These are phyloP conservation scores for Venturia aucupariae DNA, from an alignment of 2,329 filamentous ascomycete genomes.

Conservation along the genomic window DNA sequence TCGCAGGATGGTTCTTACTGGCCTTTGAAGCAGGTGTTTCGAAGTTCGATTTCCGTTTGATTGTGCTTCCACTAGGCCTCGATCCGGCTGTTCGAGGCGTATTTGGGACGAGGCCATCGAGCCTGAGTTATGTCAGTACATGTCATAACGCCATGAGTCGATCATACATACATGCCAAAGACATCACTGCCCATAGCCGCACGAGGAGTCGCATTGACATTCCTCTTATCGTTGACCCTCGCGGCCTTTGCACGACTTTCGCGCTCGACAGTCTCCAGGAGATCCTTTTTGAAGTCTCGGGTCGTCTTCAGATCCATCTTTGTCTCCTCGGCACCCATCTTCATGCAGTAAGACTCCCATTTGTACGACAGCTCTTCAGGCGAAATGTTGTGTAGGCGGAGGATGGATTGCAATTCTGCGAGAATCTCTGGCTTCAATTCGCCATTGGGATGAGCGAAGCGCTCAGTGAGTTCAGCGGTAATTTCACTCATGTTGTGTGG, in stretches of 20 bases:
- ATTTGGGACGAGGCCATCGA: slow-evolving; percentile 38
- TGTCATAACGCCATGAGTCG: no score
- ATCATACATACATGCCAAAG: slow-evolving; percentile 64
- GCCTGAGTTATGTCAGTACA: slow-evolving; percentile 23
- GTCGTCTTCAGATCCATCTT: slow-evolving; percentile 61
- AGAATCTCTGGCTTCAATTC: slow-evolving; percentile 68
- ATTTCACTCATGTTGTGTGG: slow-evolving; percentile 37
- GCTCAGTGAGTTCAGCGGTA: slow-evolving; percentile 46
- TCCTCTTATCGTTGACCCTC: slow-evolving; percentile 53
- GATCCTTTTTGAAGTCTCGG: slow-evolving; percentile 72
- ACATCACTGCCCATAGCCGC: slow-evolving; percentile 55
- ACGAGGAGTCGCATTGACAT: slow-evolving; percentile 50
- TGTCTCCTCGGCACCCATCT: slow-evolving; percentile 76
- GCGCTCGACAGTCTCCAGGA: slow-evolving; percentile 76
- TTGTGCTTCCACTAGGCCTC: slow-evolving; percentile 29
- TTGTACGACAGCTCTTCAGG: slow-evolving; percentile 91
- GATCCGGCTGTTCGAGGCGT: slow-evolving; percentile 32
- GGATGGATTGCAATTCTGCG: slow-evolving; percentile 73
- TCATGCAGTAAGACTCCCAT: slow-evolving; percentile 97
- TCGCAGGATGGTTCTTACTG: slow-evolving; percentile 35
- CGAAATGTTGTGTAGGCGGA: slow-evolving; percentile 71
- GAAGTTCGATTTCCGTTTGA: slow-evolving; percentile 46
- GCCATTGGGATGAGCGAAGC: slow-evolving; percentile 43
- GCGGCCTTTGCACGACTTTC: slow-evolving; percentile 60
- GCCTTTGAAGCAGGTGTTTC: slow-evolving; percentile 41